phyloP scores from a whole-genome alignment of 257 asterid species.

The Fraxinus cuspidata region DNA sequence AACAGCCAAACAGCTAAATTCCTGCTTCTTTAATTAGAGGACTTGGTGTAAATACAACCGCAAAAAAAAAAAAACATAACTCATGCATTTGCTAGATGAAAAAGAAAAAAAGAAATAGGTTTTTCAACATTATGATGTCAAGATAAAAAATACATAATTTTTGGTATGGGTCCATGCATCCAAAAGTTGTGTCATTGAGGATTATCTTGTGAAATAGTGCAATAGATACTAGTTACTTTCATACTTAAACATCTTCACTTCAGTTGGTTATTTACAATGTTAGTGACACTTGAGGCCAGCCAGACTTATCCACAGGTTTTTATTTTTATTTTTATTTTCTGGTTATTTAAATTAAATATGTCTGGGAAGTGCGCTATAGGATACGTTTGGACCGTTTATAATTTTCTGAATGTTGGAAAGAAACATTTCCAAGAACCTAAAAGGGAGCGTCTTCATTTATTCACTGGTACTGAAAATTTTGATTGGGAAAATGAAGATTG shows the following conservation, averaged over 20 bases:
- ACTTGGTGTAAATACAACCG: background rate
- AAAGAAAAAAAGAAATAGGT: background rate
- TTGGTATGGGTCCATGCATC: background rate
- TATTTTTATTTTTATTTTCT: constrained; percentile 12
- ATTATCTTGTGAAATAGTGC: constrained; percentile 11
- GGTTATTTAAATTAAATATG: constrained; percentile 4
- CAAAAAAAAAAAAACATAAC: background rate
- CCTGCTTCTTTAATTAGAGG: constrained; percentile 16
- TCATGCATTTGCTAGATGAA: background rate
- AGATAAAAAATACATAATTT: constrained; percentile 13
- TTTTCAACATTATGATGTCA: background rate
- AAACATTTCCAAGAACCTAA: constrained; percentile 2
- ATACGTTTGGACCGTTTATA: background rate
- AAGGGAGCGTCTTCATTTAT: constrained; percentile 15
- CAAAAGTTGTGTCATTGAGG: constrained; percentile 8
- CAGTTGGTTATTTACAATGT: constrained; percentile 10
- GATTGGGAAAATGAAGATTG: background rate
- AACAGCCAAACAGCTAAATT: constrained; percentile 1
- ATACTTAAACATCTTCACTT: background rate
- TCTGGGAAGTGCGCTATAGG: background rate
- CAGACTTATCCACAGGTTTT: constrained; percentile 1
- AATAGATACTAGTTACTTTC: constrained; percentile 13
- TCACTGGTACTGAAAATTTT: constrained; percentile 6
- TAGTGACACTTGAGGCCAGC: background rate
- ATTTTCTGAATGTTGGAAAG: constrained; percentile 3